A percentile compares a stretch with the other conserved stretches of the same genome.
Evolutionary conservation across 495 filamentous ascomycete species (phyloP).

Genomic region (Bryoglossum gracile): DNA sequence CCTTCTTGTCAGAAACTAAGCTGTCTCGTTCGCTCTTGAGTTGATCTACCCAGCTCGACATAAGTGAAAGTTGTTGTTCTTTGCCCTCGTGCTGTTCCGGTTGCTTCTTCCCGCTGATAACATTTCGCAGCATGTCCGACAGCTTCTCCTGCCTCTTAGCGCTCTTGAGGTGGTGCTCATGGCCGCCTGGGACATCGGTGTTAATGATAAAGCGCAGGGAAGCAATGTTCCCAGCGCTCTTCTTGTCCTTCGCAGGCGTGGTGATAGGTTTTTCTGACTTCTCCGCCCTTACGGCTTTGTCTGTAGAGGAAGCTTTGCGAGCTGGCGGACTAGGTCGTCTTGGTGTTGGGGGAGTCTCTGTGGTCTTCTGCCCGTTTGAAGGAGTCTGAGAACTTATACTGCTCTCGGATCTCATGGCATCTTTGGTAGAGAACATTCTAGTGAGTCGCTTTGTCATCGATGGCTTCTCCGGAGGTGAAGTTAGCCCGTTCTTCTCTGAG

Average conservation of each 20-base stretch:
- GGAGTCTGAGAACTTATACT: constrained; percentile 28
- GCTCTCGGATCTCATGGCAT: constrained; percentile 27
- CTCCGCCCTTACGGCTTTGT: constrained; percentile 25
- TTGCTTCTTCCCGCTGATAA: constrained; percentile 65
- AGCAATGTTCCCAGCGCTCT: constrained; percentile 25
- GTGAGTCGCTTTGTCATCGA: constrained; percentile 52
- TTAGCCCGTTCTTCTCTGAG: too few species aligned
- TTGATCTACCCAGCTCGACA: constrained; percentile 94
- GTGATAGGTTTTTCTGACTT: constrained; percentile 24
- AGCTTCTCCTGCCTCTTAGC: constrained; percentile 91
- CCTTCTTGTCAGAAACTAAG: constrained; percentile 67
- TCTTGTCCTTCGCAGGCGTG: constrained; percentile 37
- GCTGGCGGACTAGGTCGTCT: constrained; percentile 38
- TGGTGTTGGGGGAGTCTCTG: constrained; percentile 21
- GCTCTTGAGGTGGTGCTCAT: constrained; percentile 81
- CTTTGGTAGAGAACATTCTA: constrained; percentile 49
- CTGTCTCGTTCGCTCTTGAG: constrained; percentile 76
- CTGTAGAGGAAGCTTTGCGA: constrained; percentile 29
- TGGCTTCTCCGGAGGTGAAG: constrained; percentile 31
- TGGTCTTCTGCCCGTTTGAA: neutral
- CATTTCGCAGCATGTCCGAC: constrained; percentile 78
- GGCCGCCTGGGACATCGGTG: constrained; percentile 47
- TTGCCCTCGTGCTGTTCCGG: constrained; percentile 65
- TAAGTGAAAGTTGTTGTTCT: constrained; percentile 80
- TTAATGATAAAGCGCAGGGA: constrained; percentile 37